Percentiles rank a stretch among this genome's conserved stretches.
Conservation (phyloP, 2,329 filamentous ascomycete genomes). For the Coniochaeta pulveracea region DNA sequence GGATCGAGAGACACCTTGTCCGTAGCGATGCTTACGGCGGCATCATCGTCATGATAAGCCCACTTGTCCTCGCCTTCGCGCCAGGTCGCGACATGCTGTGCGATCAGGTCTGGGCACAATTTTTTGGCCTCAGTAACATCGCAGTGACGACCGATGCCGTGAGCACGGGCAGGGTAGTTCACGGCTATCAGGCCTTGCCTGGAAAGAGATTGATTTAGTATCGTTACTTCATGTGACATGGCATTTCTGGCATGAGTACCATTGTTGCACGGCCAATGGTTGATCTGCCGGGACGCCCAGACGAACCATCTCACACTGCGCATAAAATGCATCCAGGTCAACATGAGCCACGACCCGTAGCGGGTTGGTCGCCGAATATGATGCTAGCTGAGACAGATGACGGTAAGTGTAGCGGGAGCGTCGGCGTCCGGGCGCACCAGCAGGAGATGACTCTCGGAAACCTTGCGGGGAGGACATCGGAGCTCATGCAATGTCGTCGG, state of each 20-base stretch:
- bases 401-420: conserved; percentile 75
- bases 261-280: conserved; percentile 90
- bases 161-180: conserved; percentile 83
- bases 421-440: conserved; percentile 17
- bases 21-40: conserved; percentile 65
- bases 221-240: too few relatives aligned
- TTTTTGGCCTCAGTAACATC: conserved; percentile 73
- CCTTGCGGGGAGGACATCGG: conserved; percentile 14
- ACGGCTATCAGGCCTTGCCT: conserved; percentile 90
- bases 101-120: conserved; percentile 70
- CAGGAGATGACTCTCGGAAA: conserved; percentile 24
- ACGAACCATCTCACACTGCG: conserved; percentile 89
- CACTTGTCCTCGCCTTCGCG: conserved; percentile 84
- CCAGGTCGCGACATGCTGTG: conserved; percentile 93
- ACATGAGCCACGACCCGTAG: conserved; percentile 83
- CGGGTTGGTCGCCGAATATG: conserved; percentile 60
- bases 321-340: conserved; percentile 95
- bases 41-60: conserved; percentile 81
- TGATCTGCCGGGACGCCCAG: conserved; percentile 61
- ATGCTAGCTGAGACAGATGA: conserved; percentile 65
- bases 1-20: conserved; percentile 94
- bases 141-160: conserved; percentile 70
- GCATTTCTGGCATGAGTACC: conserved; percentile 30
- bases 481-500: too few relatives aligned
- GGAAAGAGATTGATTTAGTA: too few relatives aligned